Conservation (phyloP, 495 filamentous ascomycete genomes). For the Terfezia boudieri region DNA sequence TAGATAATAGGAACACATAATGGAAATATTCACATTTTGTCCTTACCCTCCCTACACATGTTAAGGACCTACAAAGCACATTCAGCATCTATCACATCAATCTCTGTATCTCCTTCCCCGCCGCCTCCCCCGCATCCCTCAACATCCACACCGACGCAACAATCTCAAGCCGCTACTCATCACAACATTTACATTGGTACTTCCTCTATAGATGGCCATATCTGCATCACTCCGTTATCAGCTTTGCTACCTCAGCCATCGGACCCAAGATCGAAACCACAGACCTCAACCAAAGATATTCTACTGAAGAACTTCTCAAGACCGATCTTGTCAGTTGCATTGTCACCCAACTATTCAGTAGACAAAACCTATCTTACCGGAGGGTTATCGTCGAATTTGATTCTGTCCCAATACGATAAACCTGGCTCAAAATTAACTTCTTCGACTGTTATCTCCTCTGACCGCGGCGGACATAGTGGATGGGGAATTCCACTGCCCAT, state of each 20-base stretch:
- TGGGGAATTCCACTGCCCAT: conserved; percentile 41
- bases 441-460: conserved; percentile 25
- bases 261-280: conserved; percentile 1
- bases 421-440: conserved; percentile 35
- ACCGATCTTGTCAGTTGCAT: conserved; percentile 67
- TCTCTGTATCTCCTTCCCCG: conserved; percentile 80
- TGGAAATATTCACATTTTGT: conserved; percentile 80
- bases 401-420: conserved; percentile 66
- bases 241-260: conserved; percentile 23
- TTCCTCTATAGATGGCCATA: conserved; percentile 85
- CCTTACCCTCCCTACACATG: conserved; percentile 53
- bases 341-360: conserved; percentile 80
- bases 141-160: conserved; percentile 28
- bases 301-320: conserved; percentile 78
- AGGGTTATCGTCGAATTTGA: conserved; percentile 67
- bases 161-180: conserved; percentile 33
- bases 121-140: conserved; percentile 39
- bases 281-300: conserved; percentile 42
- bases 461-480: conserved; percentile 41
- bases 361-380: conserved; percentile 78
- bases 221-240: conserved; percentile 66
- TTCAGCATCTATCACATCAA: conserved; percentile 63
- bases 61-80: conserved; percentile 77
- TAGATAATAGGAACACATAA: conserved; percentile 91
- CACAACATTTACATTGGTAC: conserved; percentile 83